phyloP scores from a whole-genome alignment of 176 grass and related monocot genomes.

The Oryza australiensis region DNA sequence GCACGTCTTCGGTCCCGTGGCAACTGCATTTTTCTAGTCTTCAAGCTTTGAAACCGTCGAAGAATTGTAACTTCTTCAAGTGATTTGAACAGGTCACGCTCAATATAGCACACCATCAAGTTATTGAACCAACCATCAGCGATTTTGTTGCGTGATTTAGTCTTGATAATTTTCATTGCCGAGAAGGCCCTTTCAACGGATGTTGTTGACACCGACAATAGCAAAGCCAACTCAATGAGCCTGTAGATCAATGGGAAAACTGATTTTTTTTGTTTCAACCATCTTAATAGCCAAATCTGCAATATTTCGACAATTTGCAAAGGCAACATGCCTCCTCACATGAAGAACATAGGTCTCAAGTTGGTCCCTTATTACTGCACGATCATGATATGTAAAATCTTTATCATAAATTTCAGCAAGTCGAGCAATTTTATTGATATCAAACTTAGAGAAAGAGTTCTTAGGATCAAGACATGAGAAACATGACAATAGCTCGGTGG shows the following conservation, averaged over 20 bases:
- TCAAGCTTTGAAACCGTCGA: not conserved
- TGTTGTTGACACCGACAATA: too few relatives aligned
- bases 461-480: conserved; percentile 3
- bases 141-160: not conserved
- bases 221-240: too few relatives aligned
- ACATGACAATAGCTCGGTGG: not conserved
- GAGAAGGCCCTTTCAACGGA: too few relatives aligned
- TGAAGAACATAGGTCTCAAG: not conserved
- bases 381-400: not conserved
- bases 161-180: not conserved
- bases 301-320: not conserved
- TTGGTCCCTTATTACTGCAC: not conserved
- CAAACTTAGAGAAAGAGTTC: not conserved
- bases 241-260: not conserved
- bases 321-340: not conserved
- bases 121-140: not conserved
- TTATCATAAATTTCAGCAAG: too few relatives aligned
- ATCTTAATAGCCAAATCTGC: not conserved
- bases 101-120: not conserved
- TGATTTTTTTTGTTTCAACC: not conserved
- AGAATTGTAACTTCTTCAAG: not conserved
- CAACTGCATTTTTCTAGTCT: not conserved
- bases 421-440: too few relatives aligned
- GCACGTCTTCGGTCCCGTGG: too few relatives aligned
- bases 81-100: not conserved